Base-by-base conservation (phyloP, 768 basidiomycete species). In the Hygrophoropsis aurantiaca region DNA sequence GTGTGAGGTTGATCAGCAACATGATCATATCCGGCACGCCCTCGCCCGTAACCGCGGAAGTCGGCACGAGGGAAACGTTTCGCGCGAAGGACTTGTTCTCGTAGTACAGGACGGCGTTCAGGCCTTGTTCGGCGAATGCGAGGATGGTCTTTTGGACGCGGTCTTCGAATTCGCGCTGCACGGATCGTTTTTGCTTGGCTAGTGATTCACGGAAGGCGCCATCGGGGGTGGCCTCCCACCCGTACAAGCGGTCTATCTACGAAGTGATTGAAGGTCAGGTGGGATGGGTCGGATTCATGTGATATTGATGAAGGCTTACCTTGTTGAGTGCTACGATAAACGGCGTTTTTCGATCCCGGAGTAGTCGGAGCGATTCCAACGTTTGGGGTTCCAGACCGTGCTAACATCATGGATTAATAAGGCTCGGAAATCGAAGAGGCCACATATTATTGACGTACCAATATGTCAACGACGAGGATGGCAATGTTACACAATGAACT, bases 11-110 rank as follows among this genome's bases (percentile, higher is more conserved):
- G 70, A 97, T 82, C 61, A 99, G 84, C 21, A 99, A 78, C 90
- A 94, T 91, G 72, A 99, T 93, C 95, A 99, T 95, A 73, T 98
- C 97, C 23, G 97, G 97, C 10, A 99, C 79, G 65, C 97, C 97
- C 71, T 99, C 97, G 46, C 95, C 97, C 3, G 95, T 97, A 68
- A 97, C 84, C 26, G 97, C 97, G 46, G 97, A 98, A 4, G 95
- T 98, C 24, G 97, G 95, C 11, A 99, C 95, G 40, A 99, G 78
- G 2, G 95, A 98, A 50, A 99, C 94, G 57, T 92, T 94, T 50
- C 88, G 81, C 44, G 84, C 90, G 52, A 97, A 86, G 69, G 80
- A 93, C 75, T 91, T 95, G 82, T 99, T 99, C 42, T 97, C 90
- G 71, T 97, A 98, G 76, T 97, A 97, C 45, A 94, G 82, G 40